Evolutionary conservation across 805 yeast species (phyloP).

Genomic region (Blastobotrys robertii): DNA sequence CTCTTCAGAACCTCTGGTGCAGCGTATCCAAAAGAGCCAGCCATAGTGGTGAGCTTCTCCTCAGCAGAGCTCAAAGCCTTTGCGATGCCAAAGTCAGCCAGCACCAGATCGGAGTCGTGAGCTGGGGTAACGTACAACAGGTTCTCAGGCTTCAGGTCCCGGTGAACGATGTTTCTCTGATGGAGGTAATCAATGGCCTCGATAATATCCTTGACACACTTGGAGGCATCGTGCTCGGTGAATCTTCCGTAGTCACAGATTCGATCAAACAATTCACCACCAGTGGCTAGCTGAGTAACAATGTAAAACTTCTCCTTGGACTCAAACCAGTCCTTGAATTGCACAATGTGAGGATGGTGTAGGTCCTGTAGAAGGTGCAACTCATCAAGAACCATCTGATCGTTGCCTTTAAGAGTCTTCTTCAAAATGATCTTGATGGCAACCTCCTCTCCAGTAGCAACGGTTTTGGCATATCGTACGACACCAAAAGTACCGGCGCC

Average conservation of each 20-base stretch:
- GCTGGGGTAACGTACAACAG: conserved; percentile 57
- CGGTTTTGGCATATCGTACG: conserved; percentile 62
- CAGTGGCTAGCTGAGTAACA: conserved; percentile 90
- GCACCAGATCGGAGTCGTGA: conserved; percentile 62
- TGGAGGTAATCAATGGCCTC: conserved; percentile 77
- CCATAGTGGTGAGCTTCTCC: conserved; percentile 58
- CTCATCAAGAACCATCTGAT: conserved; percentile 70
- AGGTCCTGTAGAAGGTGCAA: conserved; percentile 56
- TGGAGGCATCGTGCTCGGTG: conserved; percentile 81
- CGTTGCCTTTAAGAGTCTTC: conserved; percentile 73
- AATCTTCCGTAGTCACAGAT: conserved; percentile 72
- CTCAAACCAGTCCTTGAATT: conserved; percentile 88
- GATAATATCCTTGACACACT: conserved; percentile 61
- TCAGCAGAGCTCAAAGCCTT: conserved; percentile 52
- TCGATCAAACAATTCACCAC: conserved; percentile 91
- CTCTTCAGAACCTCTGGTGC: conserved; percentile 88
- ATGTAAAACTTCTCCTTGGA: conserved; percentile 84
- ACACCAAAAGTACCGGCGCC: conserved; percentile 97
- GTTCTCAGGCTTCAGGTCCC: conserved; percentile 94
- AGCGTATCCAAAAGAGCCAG: conserved; percentile 93
- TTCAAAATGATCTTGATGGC: conserved; percentile 86
- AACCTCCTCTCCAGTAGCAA: conserved; percentile 53
- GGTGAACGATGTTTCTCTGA: conserved; percentile 67
- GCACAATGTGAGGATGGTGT: conserved; percentile 80
- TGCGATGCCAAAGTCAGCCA: conserved; percentile 96